Percentiles rank a stretch among this genome's conserved stretches.
These are phyloP conservation scores for Perilla frutescens DNA, from an alignment of 257 asterid genomes.

Conservation along the genomic window DNA sequence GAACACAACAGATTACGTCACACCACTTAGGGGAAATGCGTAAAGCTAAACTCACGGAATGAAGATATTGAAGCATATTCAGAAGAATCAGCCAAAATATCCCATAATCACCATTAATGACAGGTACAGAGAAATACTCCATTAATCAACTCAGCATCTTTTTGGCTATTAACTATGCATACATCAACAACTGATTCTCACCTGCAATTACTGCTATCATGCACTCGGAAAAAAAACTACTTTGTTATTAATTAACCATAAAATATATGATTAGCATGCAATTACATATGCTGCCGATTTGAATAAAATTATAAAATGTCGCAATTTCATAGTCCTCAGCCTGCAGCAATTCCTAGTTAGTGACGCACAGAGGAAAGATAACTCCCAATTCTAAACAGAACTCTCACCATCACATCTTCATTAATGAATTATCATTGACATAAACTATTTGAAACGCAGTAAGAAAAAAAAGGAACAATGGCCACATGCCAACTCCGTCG, in stretches of 20 bases:
- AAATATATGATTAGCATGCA: slow-evolving; percentile 21
- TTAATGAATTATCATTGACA: background rate
- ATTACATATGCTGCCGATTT: background rate
- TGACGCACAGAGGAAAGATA: background rate
- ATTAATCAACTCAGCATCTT: background rate
- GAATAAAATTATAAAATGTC: background rate
- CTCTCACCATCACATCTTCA: background rate
- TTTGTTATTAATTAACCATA: background rate
- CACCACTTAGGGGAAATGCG: slow-evolving; percentile 16
- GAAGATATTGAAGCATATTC: slow-evolving; percentile 2
- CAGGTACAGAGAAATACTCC: background rate
- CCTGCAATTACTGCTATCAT: background rate
- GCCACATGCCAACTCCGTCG: too few relatives aligned
- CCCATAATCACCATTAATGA: slow-evolving; percentile 1
- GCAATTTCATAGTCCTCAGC: background rate
- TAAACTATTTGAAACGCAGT: too few relatives aligned
- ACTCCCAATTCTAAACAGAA: slow-evolving; percentile 2
- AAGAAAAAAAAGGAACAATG: background rate
- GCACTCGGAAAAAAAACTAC: background rate
- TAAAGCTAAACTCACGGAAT: background rate
- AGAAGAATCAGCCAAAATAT: slow-evolving; percentile 11
- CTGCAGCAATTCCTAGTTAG: background rate
- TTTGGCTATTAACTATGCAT: background rate
- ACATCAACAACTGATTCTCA: background rate
- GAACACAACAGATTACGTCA: background rate